A percentile compares a stretch with the other conserved stretches of the same genome.
phyloP scores from a whole-genome alignment of 2,329 filamentous ascomycete genomes.

The Colletotrichum zoysiae region DNA sequence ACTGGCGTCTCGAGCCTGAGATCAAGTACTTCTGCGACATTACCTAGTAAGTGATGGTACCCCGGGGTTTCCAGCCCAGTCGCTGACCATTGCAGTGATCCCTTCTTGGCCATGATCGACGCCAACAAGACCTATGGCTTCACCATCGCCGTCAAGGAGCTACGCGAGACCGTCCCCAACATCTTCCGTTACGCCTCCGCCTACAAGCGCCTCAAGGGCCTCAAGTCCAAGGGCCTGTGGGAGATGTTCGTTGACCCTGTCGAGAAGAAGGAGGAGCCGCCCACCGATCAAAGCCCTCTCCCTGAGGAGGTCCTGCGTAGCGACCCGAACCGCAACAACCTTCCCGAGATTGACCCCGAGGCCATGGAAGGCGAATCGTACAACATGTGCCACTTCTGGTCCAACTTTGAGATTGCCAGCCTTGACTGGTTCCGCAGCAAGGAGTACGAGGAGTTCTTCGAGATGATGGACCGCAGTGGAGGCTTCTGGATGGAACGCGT shows the following conservation, averaged over 20 bases:
- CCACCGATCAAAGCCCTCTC: slow-evolving; percentile 72
- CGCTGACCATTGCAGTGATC: slow-evolving; percentile 72
- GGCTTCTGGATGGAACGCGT: slow-evolving; percentile 99
- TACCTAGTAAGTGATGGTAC: slow-evolving; percentile 77
- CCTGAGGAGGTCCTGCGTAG: slow-evolving; percentile 85
- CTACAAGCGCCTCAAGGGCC: slow-evolving; percentile 92
- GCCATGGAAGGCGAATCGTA: slow-evolving; percentile 98
- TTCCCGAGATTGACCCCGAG: slow-evolving; percentile 89
- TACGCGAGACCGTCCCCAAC: slow-evolving; percentile 97
- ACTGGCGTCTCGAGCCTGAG: slow-evolving; percentile 98
- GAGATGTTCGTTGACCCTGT: slow-evolving; percentile 94
- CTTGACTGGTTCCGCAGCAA: slow-evolving; percentile 97
- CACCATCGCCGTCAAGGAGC: slow-evolving; percentile 97
- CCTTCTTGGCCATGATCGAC: slow-evolving; percentile 94
- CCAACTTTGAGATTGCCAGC: slow-evolving; percentile 97
- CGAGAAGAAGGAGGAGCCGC: slow-evolving; percentile 72
- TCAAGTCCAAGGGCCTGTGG: slow-evolving; percentile 93
- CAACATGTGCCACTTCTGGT: slow-evolving; percentile 99
- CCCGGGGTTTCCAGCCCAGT: not conserved
- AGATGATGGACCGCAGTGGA: slow-evolving; percentile 98
- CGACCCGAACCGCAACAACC: slow-evolving; percentile 76
- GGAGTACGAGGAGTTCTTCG: slow-evolving; percentile 97
- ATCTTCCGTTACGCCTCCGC: slow-evolving; percentile 99
- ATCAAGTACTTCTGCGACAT: slow-evolving; percentile 99
- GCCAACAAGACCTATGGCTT: slow-evolving; percentile 98